A percentile compares a stretch with the other conserved stretches of the same genome.
phyloP scores from a whole-genome alignment of 208 protist species.

The Leishmania amazonensis region DNA sequence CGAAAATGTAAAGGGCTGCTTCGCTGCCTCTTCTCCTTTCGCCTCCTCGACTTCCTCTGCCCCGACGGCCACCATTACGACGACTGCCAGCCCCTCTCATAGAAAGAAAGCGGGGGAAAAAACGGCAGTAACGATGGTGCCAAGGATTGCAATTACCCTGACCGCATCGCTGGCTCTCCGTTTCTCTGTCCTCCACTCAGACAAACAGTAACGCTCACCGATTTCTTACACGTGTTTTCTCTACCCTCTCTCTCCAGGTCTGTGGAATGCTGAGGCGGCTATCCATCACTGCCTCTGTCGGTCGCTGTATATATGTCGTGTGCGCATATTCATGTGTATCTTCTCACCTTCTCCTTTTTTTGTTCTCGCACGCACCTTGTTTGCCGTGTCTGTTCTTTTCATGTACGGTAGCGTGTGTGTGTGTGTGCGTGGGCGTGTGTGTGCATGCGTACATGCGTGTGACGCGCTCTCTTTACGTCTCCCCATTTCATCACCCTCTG shows the following conservation, averaged over 20 bases:
- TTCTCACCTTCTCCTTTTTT: neutral
- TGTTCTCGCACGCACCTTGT: neutral
- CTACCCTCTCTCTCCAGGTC: neutral
- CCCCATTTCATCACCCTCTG: neutral
- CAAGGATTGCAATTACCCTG: neutral
- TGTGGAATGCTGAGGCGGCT: neutral
- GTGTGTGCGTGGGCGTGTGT: neutral
- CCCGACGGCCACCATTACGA: neutral
- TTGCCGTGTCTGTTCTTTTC: neutral
- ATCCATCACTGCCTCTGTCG: neutral
- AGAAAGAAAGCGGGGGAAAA: neutral
- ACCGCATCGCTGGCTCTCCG: neutral
- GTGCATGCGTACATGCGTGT: neutral
- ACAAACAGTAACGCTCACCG: neutral
- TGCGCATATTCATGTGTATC: slow-evolving; percentile 2
- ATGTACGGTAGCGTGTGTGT: neutral
- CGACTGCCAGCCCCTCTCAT: neutral
- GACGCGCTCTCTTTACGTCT: neutral
- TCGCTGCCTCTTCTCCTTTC: neutral
- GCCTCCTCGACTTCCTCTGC: neutral
- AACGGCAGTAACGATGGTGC: neutral
- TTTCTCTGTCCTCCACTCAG: neutral
- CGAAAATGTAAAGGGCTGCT: neutral
- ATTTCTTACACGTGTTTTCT: neutral
- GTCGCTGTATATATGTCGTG: neutral